phyloP scores from a whole-genome alignment of 2,329 filamentous ascomycete species.

The Cladosporium oxysporum region DNA sequence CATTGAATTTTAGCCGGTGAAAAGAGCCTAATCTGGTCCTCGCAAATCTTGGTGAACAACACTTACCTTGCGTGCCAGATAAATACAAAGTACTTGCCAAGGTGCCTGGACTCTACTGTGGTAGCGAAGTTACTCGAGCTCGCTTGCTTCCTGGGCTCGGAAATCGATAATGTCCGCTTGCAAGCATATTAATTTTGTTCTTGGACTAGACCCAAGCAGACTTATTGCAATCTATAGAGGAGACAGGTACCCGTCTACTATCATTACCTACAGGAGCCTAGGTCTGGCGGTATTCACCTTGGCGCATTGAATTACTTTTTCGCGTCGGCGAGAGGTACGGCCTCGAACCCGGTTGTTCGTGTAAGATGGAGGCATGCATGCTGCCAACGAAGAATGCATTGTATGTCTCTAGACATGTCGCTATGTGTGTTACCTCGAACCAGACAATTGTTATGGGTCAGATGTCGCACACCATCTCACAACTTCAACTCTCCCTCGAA shows the following conservation, averaged over 20 bases:
- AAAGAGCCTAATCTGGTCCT: background rate
- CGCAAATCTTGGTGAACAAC: background rate
- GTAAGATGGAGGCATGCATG: background rate
- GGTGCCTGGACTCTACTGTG: background rate
- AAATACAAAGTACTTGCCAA: background rate
- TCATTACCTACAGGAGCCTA: background rate
- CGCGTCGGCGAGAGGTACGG: background rate
- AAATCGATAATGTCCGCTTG: background rate
- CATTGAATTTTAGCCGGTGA: background rate
- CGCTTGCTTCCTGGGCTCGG: background rate
- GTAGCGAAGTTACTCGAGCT: background rate
- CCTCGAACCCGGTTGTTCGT: background rate
- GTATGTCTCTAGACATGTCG: background rate
- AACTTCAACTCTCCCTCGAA: conserved; percentile 74
- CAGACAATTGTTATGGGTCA: background rate
- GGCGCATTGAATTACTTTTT: background rate
- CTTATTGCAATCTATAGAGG: background rate
- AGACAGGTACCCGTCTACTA: background rate
- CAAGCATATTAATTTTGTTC: background rate
- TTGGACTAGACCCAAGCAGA: background rate
- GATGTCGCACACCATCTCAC: conserved; percentile 45
- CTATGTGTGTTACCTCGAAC: background rate
- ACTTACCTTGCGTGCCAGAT: background rate
- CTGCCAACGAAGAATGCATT: background rate
- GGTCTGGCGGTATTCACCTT: background rate